Percentiles rank a stretch among this genome's conserved stretches.
Evolutionary conservation across 805 yeast species (phyloP).

Genomic region (Ogataea methanolica): DNA sequence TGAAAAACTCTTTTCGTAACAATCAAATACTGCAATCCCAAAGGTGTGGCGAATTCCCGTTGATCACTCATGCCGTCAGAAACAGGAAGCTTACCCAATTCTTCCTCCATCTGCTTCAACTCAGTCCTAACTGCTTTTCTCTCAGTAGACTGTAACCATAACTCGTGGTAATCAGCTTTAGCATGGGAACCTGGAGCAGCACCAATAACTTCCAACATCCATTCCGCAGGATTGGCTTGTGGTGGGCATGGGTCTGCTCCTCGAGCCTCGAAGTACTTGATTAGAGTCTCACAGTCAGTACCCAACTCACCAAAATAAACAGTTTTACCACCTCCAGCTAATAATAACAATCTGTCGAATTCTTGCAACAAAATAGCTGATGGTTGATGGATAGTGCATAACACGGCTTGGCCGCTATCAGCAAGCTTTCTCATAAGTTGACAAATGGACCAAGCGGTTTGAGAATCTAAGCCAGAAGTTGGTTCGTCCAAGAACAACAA

Average conservation of each 20-base stretch:
- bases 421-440: slow-evolving; percentile 24
- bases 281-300: too few relatives aligned
- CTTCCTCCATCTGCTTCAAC: slow-evolving; percentile 59
- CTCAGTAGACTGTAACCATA: slow-evolving; percentile 71
- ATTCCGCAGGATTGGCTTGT: slow-evolving; percentile 79
- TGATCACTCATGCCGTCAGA: slow-evolving; percentile 30
- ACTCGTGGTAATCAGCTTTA: slow-evolving; percentile 65
- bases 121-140: slow-evolving; percentile 54
- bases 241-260: slow-evolving; percentile 34
- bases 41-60: slow-evolving; percentile 39
- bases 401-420: slow-evolving; percentile 45
- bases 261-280: too few relatives aligned
- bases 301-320: too few relatives aligned
- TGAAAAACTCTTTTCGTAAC: slow-evolving; percentile 49
- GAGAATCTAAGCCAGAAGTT: too few relatives aligned
- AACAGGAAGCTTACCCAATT: slow-evolving; percentile 37
- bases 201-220: slow-evolving; percentile 86
- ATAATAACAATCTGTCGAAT: slow-evolving; percentile 58
- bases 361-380: slow-evolving; percentile 69
- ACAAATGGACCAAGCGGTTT: too few relatives aligned
- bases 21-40: slow-evolving; percentile 36
- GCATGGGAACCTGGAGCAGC: slow-evolving; percentile 81
- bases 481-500: too few relatives aligned
- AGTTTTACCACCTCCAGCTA: too few relatives aligned
- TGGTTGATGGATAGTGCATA: slow-evolving; percentile 78